phyloP scores from a whole-genome alignment of 257 asterid species.

The Nicotiana benthamiana region DNA sequence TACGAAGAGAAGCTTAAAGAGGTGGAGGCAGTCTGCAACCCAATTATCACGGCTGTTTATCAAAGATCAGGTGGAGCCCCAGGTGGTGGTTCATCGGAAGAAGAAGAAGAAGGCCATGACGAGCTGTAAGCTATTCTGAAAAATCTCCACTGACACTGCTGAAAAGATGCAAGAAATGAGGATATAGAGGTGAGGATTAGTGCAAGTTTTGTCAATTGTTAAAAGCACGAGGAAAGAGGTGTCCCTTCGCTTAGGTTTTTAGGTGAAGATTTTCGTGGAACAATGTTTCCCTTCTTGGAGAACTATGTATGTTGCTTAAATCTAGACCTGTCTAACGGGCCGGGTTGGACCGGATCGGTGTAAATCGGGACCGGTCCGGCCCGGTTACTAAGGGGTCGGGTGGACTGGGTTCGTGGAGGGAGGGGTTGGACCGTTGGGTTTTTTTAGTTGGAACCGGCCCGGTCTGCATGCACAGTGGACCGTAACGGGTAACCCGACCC shows the following conservation, averaged over 20 bases:
- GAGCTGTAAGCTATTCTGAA: constrained; percentile 25
- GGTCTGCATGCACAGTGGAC: no score
- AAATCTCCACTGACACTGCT: background rate
- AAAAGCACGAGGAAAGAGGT: background rate
- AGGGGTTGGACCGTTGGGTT: no score
- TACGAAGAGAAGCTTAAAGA: constrained; percentile 94
- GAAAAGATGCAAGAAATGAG: background rate
- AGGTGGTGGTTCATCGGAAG: constrained; percentile 39
- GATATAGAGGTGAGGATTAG: background rate
- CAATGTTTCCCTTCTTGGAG: background rate
- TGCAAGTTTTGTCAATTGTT: background rate
- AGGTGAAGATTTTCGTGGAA: background rate
- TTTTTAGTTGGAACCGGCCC: no score
- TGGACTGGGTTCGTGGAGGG: no score
- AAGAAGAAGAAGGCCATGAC: constrained; percentile 55
- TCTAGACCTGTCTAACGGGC: no score
- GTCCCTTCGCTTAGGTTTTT: background rate
- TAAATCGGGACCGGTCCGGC: no score
- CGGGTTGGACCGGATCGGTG: no score
- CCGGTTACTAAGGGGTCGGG: no score
- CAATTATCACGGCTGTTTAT: constrained; percentile 80
- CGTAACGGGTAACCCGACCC: no score
- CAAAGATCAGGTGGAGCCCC: constrained; percentile 92
- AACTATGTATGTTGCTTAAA: background rate
- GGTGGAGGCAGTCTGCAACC: constrained; percentile 87